Base-by-base conservation (phyloP, 2,329 filamentous ascomycete genomes). In the Fusarium heterosporum region DNA sequence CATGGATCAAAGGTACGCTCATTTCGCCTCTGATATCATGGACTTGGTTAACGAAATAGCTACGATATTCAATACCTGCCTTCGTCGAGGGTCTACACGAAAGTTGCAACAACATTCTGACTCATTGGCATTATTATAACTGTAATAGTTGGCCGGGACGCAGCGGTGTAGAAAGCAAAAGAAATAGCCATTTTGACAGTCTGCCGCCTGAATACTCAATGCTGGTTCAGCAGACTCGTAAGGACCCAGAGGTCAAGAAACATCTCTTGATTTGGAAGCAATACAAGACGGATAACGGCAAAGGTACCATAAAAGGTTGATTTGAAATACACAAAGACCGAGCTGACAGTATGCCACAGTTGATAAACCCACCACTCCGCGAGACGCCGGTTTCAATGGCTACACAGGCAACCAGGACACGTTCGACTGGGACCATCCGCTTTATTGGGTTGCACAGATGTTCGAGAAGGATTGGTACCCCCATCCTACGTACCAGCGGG, bases 61-160 rank as follows among this genome's bases (percentile, higher is more conserved):
- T 60, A n/a, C 74, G 74, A 12, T 81, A 81, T 54, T 74, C 81
- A 1, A 76, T 83, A 9, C 76, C 76, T 0, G 16, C 40, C 2
- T 82, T 81, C 53, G 79, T 84, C 16, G 76, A 80, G 34, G 72
- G 78, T 8, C 74, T 85, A 3, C 83, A 85, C 16, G 74, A 78
- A 13, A 77, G 82, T 6, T 82, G 80, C 28, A 83, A 81, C 48
- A 79, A 79, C 50, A 73, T 85, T 28, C 79, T 86, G 2, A 73
- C 75, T 12, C 76, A 84, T 52, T 86, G 84, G 84, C 81, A 84
- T 47, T 85, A 85, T 66, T 85, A 80, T 72, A 82, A 80, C 55
- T 77, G 76, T 30, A 67, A 76, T 25, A 22, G 50, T 8, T 75
- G 72, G 73, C 72, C 75, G 3, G 25, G 55, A 8, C 47, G 47